Evolutionary conservation across 2,329 filamentous ascomycete species (phyloP).

Genomic region (Calonectria crousiana): DNA sequence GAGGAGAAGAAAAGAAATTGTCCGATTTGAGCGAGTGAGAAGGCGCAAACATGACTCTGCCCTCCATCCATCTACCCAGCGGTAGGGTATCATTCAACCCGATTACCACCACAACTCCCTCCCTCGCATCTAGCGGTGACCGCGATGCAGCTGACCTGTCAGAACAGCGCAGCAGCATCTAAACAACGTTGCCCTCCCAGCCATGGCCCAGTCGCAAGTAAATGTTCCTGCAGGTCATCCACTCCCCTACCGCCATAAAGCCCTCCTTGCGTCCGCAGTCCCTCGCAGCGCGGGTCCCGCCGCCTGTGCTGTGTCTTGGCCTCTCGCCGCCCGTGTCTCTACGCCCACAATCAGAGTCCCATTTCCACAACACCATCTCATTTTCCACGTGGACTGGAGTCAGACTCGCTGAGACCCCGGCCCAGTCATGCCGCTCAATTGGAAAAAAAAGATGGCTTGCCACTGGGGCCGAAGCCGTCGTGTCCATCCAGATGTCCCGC

Average conservation of each 20-base stretch:
- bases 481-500: constrained; percentile 1
- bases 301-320: constrained; percentile 27
- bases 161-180: neutral
- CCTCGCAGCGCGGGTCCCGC: constrained; percentile 26
- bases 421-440: constrained; percentile 28
- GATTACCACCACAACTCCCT: constrained; percentile 11
- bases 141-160: constrained; percentile 16
- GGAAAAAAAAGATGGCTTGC: constrained; percentile 13
- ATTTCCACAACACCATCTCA: constrained; percentile 25
- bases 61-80: constrained; percentile 5
- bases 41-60: neutral
- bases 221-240: constrained; percentile 17
- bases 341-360: constrained; percentile 11
- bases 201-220: constrained; percentile 7
- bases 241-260: constrained; percentile 6
- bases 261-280: neutral
- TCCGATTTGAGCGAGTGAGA: constrained; percentile 2
- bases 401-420: constrained; percentile 31
- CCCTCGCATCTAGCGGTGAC: constrained; percentile 13
- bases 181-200: constrained; percentile 5
- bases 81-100: constrained; percentile 14
- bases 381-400: constrained; percentile 40
- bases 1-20: constrained; percentile 10
- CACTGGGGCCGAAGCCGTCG: constrained; percentile 15
- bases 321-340: constrained; percentile 9